A percentile compares a stretch with the other conserved stretches of the same genome.
These are phyloP conservation scores for Leptoxyphium fumago DNA, from an alignment of 2,329 filamentous ascomycete species.

Conservation along the genomic window DNA sequence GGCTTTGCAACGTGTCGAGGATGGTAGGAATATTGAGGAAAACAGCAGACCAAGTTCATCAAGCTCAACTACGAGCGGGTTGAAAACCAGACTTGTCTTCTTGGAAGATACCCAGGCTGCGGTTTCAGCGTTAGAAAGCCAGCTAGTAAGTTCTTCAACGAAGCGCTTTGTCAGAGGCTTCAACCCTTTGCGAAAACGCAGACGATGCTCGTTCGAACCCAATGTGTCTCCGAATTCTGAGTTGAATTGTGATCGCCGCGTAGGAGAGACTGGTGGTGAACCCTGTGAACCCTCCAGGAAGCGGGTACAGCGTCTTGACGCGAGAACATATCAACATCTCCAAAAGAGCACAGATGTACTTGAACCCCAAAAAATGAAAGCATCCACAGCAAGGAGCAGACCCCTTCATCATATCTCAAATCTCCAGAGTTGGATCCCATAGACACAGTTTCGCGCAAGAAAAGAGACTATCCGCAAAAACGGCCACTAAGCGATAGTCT, in stretches of 20 bases:
- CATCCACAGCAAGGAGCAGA: background rate
- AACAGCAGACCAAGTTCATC: background rate
- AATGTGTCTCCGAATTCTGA: background rate
- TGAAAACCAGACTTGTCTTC: no score
- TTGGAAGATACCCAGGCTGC: constrained; percentile 31
- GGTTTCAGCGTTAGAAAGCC: constrained; percentile 26
- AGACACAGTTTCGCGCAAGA: constrained; percentile 2
- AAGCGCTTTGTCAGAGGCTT: no score
- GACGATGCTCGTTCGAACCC: background rate
- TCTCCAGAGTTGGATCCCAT: constrained; percentile 6
- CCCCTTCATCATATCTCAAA: constrained; percentile 13
- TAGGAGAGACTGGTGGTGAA: background rate
- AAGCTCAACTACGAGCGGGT: background rate
- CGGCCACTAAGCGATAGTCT: background rate
- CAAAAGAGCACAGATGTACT: no score
- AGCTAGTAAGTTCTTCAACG: constrained; percentile 19
- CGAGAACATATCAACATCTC: no score
- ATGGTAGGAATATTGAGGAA: background rate
- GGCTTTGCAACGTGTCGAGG: constrained; percentile 1
- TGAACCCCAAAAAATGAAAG: no score
- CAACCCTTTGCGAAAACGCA: constrained; percentile 2
- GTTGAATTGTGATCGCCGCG: background rate
- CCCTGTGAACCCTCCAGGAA: no score
- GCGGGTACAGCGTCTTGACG: no score
- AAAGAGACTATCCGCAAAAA: background rate